phyloP scores from a whole-genome alignment of 345 rosid species.

The Gossypium bickii region DNA sequence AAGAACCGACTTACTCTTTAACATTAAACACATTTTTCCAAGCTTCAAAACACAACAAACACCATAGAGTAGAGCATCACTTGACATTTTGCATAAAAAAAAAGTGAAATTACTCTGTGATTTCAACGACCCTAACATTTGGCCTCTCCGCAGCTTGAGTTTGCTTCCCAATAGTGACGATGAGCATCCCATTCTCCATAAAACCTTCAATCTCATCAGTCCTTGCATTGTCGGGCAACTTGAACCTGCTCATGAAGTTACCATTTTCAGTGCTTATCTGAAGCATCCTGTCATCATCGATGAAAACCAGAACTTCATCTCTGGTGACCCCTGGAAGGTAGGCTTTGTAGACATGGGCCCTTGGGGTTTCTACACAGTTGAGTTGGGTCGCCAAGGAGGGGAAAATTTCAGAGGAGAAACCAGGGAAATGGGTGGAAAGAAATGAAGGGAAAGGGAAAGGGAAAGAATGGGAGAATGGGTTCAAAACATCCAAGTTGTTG shows the following conservation, averaged over 20 bases:
- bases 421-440: no score
- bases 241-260: conserved; percentile 14
- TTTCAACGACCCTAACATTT: conserved; percentile 12
- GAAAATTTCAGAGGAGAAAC: background rate
- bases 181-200: conserved; percentile 14
- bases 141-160: background rate
- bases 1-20: no score
- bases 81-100: no score
- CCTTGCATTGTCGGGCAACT: conserved; percentile 16
- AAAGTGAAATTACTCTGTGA: background rate
- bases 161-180: conserved; percentile 10
- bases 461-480: background rate
- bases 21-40: no score
- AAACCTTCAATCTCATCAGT: conserved; percentile 10
- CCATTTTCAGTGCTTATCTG: conserved; percentile 13
- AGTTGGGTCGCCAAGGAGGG: background rate
- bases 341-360: conserved; percentile 12
- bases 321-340: conserved; percentile 4
- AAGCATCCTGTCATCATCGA: conserved; percentile 13
- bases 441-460: background rate
- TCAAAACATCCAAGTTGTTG: conserved; percentile 3
- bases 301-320: conserved; percentile 14
- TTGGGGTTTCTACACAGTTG: conserved; percentile 14
- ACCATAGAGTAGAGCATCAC: no score
- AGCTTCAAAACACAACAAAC: no score